These are phyloP conservation scores for Suillus subaureus DNA, from an alignment of 768 basidiomycete species.

Conservation along the genomic window DNA sequence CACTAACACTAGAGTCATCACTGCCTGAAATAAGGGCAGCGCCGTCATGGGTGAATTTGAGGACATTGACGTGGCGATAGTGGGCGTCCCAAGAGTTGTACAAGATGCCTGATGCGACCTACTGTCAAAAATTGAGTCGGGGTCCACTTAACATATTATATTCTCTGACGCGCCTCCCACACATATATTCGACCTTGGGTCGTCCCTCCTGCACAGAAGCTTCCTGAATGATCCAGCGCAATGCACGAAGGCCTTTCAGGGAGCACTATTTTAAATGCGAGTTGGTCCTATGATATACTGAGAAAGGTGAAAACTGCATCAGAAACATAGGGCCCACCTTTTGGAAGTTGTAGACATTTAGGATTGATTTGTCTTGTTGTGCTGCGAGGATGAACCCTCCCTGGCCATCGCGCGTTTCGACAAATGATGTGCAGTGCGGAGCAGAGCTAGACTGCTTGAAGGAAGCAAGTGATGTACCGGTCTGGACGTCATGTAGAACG, in stretches of 20 bases:
- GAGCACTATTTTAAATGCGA: slow-evolving; percentile 80
- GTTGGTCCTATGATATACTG: slow-evolving; percentile 72
- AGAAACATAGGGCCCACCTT: slow-evolving; percentile 54
- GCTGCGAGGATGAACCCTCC: slow-evolving; percentile 81
- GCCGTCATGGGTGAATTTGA: slow-evolving; percentile 85
- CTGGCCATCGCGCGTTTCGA: slow-evolving; percentile 68
- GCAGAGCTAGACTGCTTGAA: slow-evolving; percentile 84
- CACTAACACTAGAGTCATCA: slow-evolving; percentile 85
- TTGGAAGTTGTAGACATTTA: slow-evolving; percentile 93
- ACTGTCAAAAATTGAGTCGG: slow-evolving; percentile 23
- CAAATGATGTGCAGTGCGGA: slow-evolving; percentile 64
- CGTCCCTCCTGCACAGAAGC: slow-evolving; percentile 87
- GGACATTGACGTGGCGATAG: slow-evolving; percentile 83
- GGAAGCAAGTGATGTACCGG: slow-evolving; percentile 72
- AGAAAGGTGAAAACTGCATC: neutral
- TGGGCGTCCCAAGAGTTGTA: slow-evolving; percentile 94
- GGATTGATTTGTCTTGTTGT: slow-evolving; percentile 84
- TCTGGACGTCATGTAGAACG: slow-evolving; percentile 80
- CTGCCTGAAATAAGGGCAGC: slow-evolving; percentile 80
- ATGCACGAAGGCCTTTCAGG: slow-evolving; percentile 90
- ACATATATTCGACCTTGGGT: slow-evolving; percentile 87
- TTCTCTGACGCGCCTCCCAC: slow-evolving; percentile 79
- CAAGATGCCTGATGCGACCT: slow-evolving; percentile 93
- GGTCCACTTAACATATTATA: slow-evolving; percentile 1
- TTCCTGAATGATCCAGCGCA: slow-evolving; percentile 69